A percentile compares a stretch with the other conserved stretches of the same genome.
These are phyloP conservation scores for Pseudogymnoascus sp. DNA, from an alignment of 2,329 filamentous ascomycete species.

Conservation along the genomic window DNA sequence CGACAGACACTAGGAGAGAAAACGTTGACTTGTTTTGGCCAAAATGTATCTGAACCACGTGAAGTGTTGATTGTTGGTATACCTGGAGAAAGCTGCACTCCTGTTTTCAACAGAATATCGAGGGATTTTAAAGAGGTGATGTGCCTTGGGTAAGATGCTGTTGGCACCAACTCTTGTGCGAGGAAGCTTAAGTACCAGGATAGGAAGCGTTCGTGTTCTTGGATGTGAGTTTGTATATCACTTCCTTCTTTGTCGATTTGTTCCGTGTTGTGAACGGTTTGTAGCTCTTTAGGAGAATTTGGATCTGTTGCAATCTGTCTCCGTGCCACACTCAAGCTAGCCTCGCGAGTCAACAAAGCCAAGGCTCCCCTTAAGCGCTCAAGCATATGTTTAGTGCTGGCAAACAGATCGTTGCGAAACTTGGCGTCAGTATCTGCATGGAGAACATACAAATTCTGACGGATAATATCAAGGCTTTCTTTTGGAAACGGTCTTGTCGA, in stretches of 20 bases:
- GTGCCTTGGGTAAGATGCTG: constrained; percentile 83
- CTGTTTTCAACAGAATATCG: constrained; percentile 49
- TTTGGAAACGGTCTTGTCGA: constrained; percentile 65
- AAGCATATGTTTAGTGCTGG: constrained; percentile 67
- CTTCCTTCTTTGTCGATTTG: constrained; percentile 5
- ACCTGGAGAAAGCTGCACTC: constrained; percentile 27
- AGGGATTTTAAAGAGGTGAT: constrained; percentile 71
- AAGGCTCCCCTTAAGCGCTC: constrained; percentile 65
- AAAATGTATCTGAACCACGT: constrained; percentile 4
- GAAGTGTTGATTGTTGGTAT: neutral
- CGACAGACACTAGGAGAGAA: constrained; percentile 47
- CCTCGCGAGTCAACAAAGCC: constrained; percentile 42
- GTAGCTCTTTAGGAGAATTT: constrained; percentile 23
- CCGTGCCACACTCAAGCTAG: neutral
- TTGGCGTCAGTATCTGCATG: constrained; percentile 82
- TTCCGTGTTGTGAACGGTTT: neutral
- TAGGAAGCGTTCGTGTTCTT: constrained; percentile 58
- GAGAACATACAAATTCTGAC: constrained; percentile 58
- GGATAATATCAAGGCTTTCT: constrained; percentile 54
- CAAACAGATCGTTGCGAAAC: constrained; percentile 72
- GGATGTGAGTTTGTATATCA: constrained; percentile 28
- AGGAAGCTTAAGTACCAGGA: constrained; percentile 68
- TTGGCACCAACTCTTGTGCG: constrained; percentile 65
- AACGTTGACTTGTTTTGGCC: constrained; percentile 23
- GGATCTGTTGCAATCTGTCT: constrained; percentile 12